Evolutionary conservation across 495 filamentous ascomycete species (phyloP).

Genomic region (Daldinia loculata): DNA sequence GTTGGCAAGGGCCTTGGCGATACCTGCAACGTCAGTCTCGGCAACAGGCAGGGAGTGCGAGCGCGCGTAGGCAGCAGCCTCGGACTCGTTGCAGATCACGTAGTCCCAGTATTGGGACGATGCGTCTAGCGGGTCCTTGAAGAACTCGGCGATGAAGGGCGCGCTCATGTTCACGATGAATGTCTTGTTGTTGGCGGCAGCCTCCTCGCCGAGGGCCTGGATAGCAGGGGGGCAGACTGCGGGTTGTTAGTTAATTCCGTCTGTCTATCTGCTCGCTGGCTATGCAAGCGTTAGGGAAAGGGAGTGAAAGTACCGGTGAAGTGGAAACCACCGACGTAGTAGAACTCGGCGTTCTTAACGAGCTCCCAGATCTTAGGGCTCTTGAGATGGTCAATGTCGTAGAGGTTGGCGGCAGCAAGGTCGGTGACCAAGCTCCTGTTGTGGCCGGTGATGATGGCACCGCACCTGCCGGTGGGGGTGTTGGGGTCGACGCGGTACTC

Average conservation of each 20-base stretch:
- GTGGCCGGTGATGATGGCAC: slow-evolving; percentile 94
- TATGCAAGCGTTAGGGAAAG: not conserved
- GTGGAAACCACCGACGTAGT: slow-evolving; percentile 91
- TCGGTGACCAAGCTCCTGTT: slow-evolving; percentile 94
- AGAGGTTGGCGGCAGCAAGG: slow-evolving; percentile 94
- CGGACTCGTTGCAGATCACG: slow-evolving; percentile 95
- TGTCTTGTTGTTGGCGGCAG: slow-evolving; percentile 84
- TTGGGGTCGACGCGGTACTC: slow-evolving; percentile 90
- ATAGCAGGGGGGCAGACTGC: slow-evolving; percentile 91
- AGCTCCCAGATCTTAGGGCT: slow-evolving; percentile 87
- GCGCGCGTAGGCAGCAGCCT: slow-evolving; percentile 85
- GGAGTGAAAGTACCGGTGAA: slow-evolving; percentile 51
- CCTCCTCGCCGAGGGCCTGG: slow-evolving; percentile 87
- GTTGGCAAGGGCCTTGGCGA: slow-evolving; percentile 83
- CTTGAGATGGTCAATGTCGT: slow-evolving; percentile 94
- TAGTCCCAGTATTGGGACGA: slow-evolving; percentile 93
- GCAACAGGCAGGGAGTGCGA: slow-evolving; percentile 71
- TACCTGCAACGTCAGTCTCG: slow-evolving; percentile 79
- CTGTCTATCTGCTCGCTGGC: not conserved
- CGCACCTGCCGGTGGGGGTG: slow-evolving; percentile 89
- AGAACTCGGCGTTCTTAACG: slow-evolving; percentile 85
- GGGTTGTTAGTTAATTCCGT: slow-evolving; percentile 12
- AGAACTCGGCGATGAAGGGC: slow-evolving; percentile 96
- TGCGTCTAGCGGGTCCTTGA: slow-evolving; percentile 91
- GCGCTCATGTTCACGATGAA: slow-evolving; percentile 92